Evolutionary conservation across 371 early-diverging fungal genomes (phyloP), one percentile per base, ranked within the genome.

Genomic region (Nematocida sp.): DNA sequence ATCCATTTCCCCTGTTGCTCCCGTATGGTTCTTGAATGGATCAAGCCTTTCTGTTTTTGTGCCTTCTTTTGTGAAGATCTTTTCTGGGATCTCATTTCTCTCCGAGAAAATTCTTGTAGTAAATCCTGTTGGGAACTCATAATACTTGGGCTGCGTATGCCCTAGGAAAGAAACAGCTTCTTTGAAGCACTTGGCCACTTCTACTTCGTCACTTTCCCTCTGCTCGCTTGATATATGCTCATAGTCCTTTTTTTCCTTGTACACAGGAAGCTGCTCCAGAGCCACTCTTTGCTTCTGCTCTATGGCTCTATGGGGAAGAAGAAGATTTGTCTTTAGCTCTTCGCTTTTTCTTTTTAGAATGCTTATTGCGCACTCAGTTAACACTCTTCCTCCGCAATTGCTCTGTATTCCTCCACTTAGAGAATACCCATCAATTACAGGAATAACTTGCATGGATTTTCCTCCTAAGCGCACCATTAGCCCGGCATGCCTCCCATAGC

Each of bases 401-500:
- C 76, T 55, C 49, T 59, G 66, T 23, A 59, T 65, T 51, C 69
- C 68, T 18, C 66, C 55, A 3, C 53, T 71, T 1, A 77, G 23
- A 23, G 61, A 65, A 36, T 65, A 66, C 47, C 77, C 80, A 54
- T 80, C 80, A 36, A 80, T 59, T 23, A 80, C 77, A 26, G 61
- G 55, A 36, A 55, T 56, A 23, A 80, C 57, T 40, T 79, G 79
- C 26, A 59, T 69, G 18, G 65, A 55, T 35, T 63, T 55, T 18
- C 80, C 80, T 23, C 77, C 47, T 26, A 77, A 48, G n/a, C 54
- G 33, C 7, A 80, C 48, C 67, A 69, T 65, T 23, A 80, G 53
- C 13, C 68, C 77, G 35, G 63, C 61, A 30, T 63, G 67, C 49
- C 65, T 76, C 32, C 80, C 69, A 54, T 80, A 80, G 20, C 77